Percentiles rank a stretch among this genome's conserved stretches.
Evolutionary conservation across 2,329 filamentous ascomycete genomes (phyloP).

Genomic region (Talaromyces atroroseus): DNA sequence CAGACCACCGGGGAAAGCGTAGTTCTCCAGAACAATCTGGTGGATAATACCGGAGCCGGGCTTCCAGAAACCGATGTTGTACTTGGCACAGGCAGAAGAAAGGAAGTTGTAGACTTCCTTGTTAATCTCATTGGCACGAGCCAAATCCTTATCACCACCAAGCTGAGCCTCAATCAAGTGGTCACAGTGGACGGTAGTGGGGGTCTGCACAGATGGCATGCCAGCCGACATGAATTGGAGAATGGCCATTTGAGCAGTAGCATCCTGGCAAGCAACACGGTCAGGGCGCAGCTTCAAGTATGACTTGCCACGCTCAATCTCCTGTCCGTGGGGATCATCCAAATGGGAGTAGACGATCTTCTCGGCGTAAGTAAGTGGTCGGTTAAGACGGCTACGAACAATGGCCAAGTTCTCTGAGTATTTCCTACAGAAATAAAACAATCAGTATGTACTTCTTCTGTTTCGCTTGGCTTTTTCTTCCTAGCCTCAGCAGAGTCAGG

Average conservation of each 20-base stretch:
- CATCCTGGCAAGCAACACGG: constrained; percentile 98
- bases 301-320: constrained; percentile 90
- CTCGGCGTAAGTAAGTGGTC: constrained; percentile 90
- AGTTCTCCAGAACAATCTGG: constrained; percentile 98
- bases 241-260: constrained; percentile 98
- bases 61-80: constrained; percentile 99
- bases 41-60: constrained; percentile 99
- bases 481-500: neutral
- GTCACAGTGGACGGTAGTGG: constrained; percentile 95
- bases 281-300: constrained; percentile 97
- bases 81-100: constrained; percentile 89
- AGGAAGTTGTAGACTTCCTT: constrained; percentile 99
- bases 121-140: constrained; percentile 86
- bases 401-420: constrained; percentile 96
- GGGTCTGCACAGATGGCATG: constrained; percentile 91
- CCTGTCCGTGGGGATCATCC: constrained; percentile 92
- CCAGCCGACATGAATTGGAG: constrained; percentile 99
- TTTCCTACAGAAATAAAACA: constrained; percentile 57
- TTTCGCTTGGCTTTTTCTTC: neutral
- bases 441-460: neutral
- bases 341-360: constrained; percentile 99
- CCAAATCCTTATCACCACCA: constrained; percentile 89
- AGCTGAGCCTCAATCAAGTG: constrained; percentile 98
- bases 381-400: constrained; percentile 83
- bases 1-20: constrained; percentile 96